These are phyloP conservation scores for Aspergillus funiculosus DNA, from an alignment of 495 filamentous ascomycete genomes.

Conservation along the genomic window DNA sequence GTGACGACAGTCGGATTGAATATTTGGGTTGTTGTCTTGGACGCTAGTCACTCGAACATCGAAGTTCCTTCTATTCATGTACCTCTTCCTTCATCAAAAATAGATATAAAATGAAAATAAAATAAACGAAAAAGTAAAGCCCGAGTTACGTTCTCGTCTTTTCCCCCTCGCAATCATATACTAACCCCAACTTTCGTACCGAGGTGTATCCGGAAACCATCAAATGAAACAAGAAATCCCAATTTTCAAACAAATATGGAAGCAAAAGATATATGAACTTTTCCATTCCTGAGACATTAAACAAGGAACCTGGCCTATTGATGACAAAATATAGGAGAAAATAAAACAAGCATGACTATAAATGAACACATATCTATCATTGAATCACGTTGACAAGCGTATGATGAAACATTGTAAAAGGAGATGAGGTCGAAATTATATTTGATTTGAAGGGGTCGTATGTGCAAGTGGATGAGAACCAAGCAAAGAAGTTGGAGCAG, in stretches of 20 bases:
- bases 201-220: too few species aligned
- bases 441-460: slow-evolving; percentile 7
- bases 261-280: slow-evolving; percentile 11
- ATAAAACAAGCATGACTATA: slow-evolving; percentile 6
- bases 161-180: too few species aligned
- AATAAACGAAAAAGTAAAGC: too few species aligned
- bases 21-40: too few species aligned
- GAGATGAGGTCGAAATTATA: slow-evolving; percentile 10
- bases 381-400: slow-evolving; percentile 17
- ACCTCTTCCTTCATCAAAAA: too few species aligned
- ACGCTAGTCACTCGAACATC: too few species aligned
- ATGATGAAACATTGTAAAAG: slow-evolving; percentile 12
- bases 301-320: neutral
- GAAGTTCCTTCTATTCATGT: too few species aligned
- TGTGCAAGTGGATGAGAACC: slow-evolving; percentile 9
- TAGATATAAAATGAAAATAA: too few species aligned
- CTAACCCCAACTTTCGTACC: too few species aligned
- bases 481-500: neutral
- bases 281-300: slow-evolving; percentile 15
- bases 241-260: neutral
- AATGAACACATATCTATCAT: slow-evolving; percentile 25
- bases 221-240: neutral
- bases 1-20: too few species aligned
- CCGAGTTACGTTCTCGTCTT: too few species aligned
- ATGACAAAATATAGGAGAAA: neutral